Percentiles rank a stretch among this genome's conserved stretches.
Conservation (phyloP, 2,329 filamentous ascomycete species). For the Aspergillus chevalieri region DNA sequence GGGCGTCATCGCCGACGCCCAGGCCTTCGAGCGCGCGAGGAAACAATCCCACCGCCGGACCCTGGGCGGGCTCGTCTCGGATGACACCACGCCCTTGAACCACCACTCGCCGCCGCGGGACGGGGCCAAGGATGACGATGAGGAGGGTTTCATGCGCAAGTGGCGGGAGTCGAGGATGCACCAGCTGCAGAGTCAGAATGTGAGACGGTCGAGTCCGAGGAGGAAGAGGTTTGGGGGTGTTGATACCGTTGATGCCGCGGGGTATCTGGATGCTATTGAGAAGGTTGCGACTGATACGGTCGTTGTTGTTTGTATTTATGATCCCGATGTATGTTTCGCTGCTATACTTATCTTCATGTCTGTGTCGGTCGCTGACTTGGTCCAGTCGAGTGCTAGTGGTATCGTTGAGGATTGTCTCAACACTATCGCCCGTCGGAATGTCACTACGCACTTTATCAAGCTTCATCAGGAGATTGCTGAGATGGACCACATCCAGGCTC, state of each 20-base stretch:
- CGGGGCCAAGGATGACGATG: constrained; percentile 48
- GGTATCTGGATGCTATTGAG: constrained; percentile 94
- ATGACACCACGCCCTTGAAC: constrained; percentile 15
- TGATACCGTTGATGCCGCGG: constrained; percentile 78
- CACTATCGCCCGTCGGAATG: constrained; percentile 65
- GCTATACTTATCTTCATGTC: not conserved
- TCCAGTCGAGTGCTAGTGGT: constrained; percentile 68
- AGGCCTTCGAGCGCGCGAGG: constrained; percentile 44
- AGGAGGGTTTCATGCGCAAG: constrained; percentile 70
- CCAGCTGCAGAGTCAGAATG: constrained; percentile 66
- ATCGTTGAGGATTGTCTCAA: constrained; percentile 72
- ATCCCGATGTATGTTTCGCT: constrained; percentile 62
- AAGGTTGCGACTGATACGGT: constrained; percentile 73
- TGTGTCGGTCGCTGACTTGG: not conserved
- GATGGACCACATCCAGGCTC: constrained; percentile 82
- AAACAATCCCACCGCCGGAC: constrained; percentile 43
- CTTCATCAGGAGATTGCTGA: constrained; percentile 88
- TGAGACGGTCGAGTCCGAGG: constrained; percentile 67
- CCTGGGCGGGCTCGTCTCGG: constrained; percentile 23
- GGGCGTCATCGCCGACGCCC: constrained; percentile 47
- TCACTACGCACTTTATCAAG: constrained; percentile 77
- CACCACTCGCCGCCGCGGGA: constrained; percentile 19
- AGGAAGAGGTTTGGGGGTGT: constrained; percentile 71
- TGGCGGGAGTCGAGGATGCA: constrained; percentile 77
- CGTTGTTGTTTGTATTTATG: constrained; percentile 91